A percentile compares a stretch with the other conserved stretches of the same genome.
phyloP scores from a whole-genome alignment of 129 eudicot genomes.

The carrot (Daucus carota) region DNA sequence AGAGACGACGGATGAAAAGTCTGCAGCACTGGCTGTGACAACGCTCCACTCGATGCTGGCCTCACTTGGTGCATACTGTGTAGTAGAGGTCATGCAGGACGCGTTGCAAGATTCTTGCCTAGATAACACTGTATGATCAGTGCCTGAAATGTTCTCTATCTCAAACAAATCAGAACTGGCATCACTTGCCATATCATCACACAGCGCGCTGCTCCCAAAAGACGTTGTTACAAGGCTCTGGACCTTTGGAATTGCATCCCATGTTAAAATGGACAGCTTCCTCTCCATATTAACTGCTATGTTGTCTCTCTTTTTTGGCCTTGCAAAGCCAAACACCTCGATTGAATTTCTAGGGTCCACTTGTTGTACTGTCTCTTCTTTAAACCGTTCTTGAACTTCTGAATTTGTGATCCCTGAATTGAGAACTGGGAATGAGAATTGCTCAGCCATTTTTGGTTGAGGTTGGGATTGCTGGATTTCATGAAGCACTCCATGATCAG shows the following conservation, averaged over 20 bases:
- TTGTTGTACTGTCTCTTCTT: slow-evolving; percentile 15
- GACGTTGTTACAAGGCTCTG: slow-evolving; percentile 21
- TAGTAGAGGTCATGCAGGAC: slow-evolving; percentile 39
- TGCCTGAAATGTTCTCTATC: slow-evolving; percentile 50
- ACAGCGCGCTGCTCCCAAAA: slow-evolving; percentile 16
- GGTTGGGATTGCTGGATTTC: neutral
- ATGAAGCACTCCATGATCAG: neutral
- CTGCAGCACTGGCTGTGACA: slow-evolving; percentile 77
- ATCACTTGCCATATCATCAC: slow-evolving; percentile 70
- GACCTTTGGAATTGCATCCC: slow-evolving; percentile 82
- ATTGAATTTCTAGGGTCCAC: slow-evolving; percentile 50
- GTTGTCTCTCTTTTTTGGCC: slow-evolving; percentile 26
- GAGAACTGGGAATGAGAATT: slow-evolving; percentile 38
- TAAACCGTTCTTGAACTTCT: slow-evolving; percentile 3
- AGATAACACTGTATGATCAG: slow-evolving; percentile 22
- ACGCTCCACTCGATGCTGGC: slow-evolving; percentile 82
- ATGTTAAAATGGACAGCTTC: slow-evolving; percentile 62
- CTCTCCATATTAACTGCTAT: slow-evolving; percentile 53
- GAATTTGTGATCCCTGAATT: slow-evolving; percentile 17
- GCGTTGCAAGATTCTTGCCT: slow-evolving; percentile 14
- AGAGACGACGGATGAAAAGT: slow-evolving; percentile 41
- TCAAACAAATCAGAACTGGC: slow-evolving; percentile 82
- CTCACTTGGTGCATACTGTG: slow-evolving; percentile 70
- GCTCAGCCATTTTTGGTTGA: slow-evolving; percentile 21
- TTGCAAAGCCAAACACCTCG: slow-evolving; percentile 59